Evolutionary conservation across 1,284 basidiomycete species (phyloP).

Genomic region (Puccinia triticina): DNA sequence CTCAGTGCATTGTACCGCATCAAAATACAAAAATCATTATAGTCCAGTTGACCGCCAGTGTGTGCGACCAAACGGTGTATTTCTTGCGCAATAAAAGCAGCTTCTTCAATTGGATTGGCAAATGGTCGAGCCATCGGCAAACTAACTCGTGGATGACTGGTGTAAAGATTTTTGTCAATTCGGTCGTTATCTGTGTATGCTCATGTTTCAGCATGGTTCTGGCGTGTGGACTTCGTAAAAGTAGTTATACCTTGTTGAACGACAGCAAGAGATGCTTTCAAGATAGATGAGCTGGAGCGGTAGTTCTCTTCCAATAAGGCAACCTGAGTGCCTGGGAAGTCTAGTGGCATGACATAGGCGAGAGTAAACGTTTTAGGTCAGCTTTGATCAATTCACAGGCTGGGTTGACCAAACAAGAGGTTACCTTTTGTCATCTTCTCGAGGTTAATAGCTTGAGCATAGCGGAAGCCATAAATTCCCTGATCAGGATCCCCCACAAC

Average conservation of each 20-base stretch:
- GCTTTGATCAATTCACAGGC: background rate
- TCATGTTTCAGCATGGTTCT: constrained; percentile 23
- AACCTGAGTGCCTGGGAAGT: constrained; percentile 68
- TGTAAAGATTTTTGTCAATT: constrained; percentile 75
- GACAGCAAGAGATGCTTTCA: constrained; percentile 75
- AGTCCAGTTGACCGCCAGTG: constrained; percentile 73
- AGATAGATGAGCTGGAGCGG: constrained; percentile 77
- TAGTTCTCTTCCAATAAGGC: constrained; percentile 86
- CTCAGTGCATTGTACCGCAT: constrained; percentile 82
- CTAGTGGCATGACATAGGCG: constrained; percentile 43
- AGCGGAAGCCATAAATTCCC: constrained; percentile 88
- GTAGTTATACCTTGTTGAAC: constrained; percentile 72
- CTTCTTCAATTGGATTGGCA: constrained; percentile 66
- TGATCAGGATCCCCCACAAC: constrained; percentile 93
- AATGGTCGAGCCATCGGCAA: constrained; percentile 66
- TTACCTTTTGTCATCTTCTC: constrained; percentile 72
- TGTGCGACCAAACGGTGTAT: constrained; percentile 76
- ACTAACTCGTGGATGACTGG: constrained; percentile 70
- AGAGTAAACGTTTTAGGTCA: background rate
- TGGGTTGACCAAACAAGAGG: constrained; percentile 9
- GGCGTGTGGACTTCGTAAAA: background rate
- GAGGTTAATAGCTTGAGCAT: constrained; percentile 79
- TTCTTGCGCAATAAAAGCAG: constrained; percentile 74
- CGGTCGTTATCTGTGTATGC: constrained; percentile 68
- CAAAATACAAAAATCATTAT: constrained; percentile 78